Evolutionary conservation across 2,329 filamentous ascomycete species (phyloP), one percentile per base, ranked within the genome.

Genomic region (Fusarium metavorans): DNA sequence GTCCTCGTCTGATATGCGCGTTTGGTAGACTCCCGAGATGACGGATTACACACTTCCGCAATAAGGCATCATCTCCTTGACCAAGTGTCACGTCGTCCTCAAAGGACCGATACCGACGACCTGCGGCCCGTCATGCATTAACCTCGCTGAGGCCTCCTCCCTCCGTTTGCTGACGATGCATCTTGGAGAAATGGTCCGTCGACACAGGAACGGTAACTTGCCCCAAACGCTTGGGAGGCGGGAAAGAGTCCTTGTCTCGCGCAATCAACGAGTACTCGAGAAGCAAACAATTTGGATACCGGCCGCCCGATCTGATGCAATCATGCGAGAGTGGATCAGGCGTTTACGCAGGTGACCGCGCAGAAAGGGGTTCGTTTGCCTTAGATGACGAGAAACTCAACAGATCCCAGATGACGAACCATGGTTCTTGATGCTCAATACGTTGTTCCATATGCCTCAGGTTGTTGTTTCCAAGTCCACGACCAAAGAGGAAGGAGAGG

Each of bases 41-140:
- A 23, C 64, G 69, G 69, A 69, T 67, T 68, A 68, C 68, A 76
- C 67, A 64, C 45, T 77, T 68, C 71, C 68, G 56, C 50, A 76
- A 74, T 16, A 30, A 66, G 75, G 71, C 65, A 67, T 45, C 27
- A 67, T 70, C 70, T 76, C 73, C 73, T 64, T 65, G 25, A 43
- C 16, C 20, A 41, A 18, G 73, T 77, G 73, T 62, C 43, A 76
- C 75, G 61, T 43, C 9, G 32, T 16, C 34, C 23, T 32, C 62
- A 68, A 76, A 74, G 73, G 73, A 61, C 74, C 70, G 74, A 76
- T 75, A 66, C 58, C 25, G 60, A 57, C 45, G 4, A 32, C 27
- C 27, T 37, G 58, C 59, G 64, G 41, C n/a, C 60, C 65, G 56
- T 56, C 54, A 1, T 57, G 65, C 64, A 64, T 68, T 58, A 48